These are phyloP conservation scores for Solanum dulcamara DNA, from an alignment of 257 asterid species.

Conservation along the genomic window DNA sequence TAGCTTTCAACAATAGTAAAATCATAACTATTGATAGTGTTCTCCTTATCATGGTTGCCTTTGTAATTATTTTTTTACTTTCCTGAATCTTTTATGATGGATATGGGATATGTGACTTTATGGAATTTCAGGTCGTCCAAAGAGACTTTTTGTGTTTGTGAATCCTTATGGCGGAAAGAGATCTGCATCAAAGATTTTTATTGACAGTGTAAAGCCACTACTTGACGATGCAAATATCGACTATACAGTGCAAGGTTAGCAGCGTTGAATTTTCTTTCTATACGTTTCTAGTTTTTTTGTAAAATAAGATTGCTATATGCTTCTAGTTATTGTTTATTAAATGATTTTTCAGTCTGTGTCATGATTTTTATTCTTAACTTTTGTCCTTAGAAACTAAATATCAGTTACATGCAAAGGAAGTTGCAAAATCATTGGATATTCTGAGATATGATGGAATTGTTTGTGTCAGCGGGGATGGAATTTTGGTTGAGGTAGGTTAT, in stretches of 20 bases:
- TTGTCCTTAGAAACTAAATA: constrained; percentile 54
- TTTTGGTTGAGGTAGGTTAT: constrained; percentile 80
- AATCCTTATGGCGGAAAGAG: constrained; percentile 92
- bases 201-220: constrained; percentile 63
- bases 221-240: constrained; percentile 76
- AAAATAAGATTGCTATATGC: background rate
- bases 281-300: background rate
- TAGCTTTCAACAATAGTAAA: background rate
- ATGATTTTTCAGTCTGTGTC: background rate
- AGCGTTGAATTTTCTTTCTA: background rate
- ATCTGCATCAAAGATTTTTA: constrained; percentile 60
- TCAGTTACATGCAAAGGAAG: constrained; percentile 83
- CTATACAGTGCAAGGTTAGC: constrained; percentile 52
- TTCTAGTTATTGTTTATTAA: background rate
- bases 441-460: constrained; percentile 70
- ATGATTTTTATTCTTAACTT: background rate
- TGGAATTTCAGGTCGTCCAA: constrained; percentile 60
- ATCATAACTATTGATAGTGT: background rate
- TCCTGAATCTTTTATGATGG: background rate
- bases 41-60: background rate
- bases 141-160: constrained; percentile 58
- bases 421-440: constrained; percentile 54
- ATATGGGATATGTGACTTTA: background rate
- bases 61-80: background rate
- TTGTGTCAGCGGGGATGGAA: constrained; percentile 93